A percentile compares a stretch with the other conserved stretches of the same genome.
Conservation (phyloP, 2,329 filamentous ascomycete genomes). For the Chalaropsis thielavioides region DNA sequence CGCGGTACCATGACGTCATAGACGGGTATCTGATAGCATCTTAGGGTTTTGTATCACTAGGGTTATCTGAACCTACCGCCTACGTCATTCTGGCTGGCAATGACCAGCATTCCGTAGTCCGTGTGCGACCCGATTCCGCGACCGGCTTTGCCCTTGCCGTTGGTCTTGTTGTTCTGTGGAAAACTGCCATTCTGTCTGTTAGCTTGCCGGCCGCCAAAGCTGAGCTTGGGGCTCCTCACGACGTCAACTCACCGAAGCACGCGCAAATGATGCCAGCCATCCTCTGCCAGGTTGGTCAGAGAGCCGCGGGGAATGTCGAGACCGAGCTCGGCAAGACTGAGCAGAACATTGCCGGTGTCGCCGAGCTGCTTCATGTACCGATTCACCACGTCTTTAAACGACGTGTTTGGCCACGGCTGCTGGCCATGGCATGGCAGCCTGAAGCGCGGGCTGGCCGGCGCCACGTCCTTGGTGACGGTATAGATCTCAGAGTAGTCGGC, state of each 20-base stretch:
- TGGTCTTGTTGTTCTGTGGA: slow-evolving; percentile 25
- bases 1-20: slow-evolving; percentile 20
- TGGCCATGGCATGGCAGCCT: slow-evolving; percentile 37
- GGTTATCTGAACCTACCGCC: slow-evolving; percentile 26
- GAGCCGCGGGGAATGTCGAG: slow-evolving; percentile 29
- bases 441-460: slow-evolving; percentile 27
- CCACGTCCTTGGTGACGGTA: slow-evolving; percentile 36
- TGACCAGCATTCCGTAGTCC: slow-evolving; percentile 38
- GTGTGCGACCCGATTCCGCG: slow-evolving; percentile 39
- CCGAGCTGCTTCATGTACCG: slow-evolving; percentile 31
- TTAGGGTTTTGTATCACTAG: background rate
- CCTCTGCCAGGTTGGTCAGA: slow-evolving; percentile 29
- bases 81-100: slow-evolving; percentile 36
- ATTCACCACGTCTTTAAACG: slow-evolving; percentile 29
- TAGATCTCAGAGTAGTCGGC: slow-evolving; percentile 40
- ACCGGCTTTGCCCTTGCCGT: slow-evolving; percentile 35
- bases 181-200: slow-evolving; percentile 22
- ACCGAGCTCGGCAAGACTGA: slow-evolving; percentile 33
- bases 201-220: background rate
- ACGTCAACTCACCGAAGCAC: slow-evolving; percentile 28
- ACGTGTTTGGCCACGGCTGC: slow-evolving; percentile 33
- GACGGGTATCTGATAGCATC: background rate
- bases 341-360: slow-evolving; percentile 30
- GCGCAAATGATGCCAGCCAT: slow-evolving; percentile 39
- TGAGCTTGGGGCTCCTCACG: too few relatives aligned